Evolutionary conservation across 305 asterid species (phyloP).

Genomic region (Plantago coronopus): DNA sequence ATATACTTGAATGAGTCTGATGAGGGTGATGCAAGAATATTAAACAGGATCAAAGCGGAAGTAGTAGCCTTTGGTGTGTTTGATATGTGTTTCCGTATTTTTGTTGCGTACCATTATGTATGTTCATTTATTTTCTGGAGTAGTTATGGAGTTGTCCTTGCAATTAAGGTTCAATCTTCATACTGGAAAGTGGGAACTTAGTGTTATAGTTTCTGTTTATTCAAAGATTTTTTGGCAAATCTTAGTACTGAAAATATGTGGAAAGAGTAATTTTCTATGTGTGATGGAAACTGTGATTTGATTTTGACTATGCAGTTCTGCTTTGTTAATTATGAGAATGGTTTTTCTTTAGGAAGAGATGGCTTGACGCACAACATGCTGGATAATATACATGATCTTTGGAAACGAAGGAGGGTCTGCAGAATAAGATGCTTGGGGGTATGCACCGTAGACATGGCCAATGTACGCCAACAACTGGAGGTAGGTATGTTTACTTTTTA

Average conservation of each 20-base stretch:
- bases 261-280: no score
- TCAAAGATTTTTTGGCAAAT: no score
- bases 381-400: conserved; percentile 86
- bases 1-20: background rate
- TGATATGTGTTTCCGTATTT: no score
- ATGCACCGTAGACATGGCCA: conserved; percentile 86
- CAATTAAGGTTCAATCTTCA: no score
- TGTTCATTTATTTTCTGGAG: no score
- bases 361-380: conserved; percentile 92
- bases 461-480: conserved; percentile 80
- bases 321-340: conserved; percentile 11
- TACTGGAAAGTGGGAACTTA: no score
- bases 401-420: conserved; percentile 89
- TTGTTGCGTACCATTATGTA: no score
- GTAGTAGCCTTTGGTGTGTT: no score
- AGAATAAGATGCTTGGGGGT: conserved; percentile 93
- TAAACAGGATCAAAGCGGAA: background rate
- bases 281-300: background rate
- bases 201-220: no score
- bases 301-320: background rate
- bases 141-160: no score
- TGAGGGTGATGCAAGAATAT: background rate
- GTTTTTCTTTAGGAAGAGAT: conserved; percentile 65
- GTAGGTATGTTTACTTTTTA: conserved; percentile 43
- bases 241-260: no score